Evolutionary conservation across 1,139 yeast species (phyloP).

Genomic region (Kurtzmaniella quercitrusa): DNA sequence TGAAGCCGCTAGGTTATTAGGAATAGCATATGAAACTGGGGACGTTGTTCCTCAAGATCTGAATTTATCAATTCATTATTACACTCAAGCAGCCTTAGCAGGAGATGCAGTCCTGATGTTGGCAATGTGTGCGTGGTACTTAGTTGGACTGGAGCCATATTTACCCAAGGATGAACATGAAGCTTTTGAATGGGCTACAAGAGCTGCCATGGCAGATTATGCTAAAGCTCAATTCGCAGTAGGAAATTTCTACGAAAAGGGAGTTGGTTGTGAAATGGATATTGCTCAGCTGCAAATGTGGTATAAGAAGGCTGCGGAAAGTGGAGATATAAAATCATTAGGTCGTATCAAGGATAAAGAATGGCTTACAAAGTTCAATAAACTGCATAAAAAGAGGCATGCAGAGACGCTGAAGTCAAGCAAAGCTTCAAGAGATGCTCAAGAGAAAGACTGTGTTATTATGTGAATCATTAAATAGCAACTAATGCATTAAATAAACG

Average conservation of each 20-base stretch:
- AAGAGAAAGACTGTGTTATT: slow-evolving; percentile 44
- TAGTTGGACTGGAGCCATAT: slow-evolving; percentile 83
- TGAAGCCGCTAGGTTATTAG: slow-evolving; percentile 76
- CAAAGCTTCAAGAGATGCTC: slow-evolving; percentile 16
- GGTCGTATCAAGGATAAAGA: slow-evolving; percentile 33
- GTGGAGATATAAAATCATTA: slow-evolving; percentile 67
- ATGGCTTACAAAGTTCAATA: slow-evolving; percentile 26
- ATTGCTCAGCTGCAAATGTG: slow-evolving; percentile 59
- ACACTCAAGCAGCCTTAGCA: slow-evolving; percentile 83
- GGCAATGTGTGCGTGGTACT: slow-evolving; percentile 95
- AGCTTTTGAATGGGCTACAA: slow-evolving; percentile 91
- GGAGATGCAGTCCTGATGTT: slow-evolving; percentile 91
- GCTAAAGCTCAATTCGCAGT: slow-evolving; percentile 86
- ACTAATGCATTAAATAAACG: not conserved
- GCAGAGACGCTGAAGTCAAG: slow-evolving; percentile 1
- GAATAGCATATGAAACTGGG: slow-evolving; percentile 83
- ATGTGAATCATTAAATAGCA: slow-evolving; percentile 18
- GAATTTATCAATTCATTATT: slow-evolving; percentile 84
- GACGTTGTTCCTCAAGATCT: slow-evolving; percentile 77
- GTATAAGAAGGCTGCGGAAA: slow-evolving; percentile 72
- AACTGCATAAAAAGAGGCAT: slow-evolving; percentile 24
- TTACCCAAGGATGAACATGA: slow-evolving; percentile 76
- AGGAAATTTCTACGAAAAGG: slow-evolving; percentile 81
- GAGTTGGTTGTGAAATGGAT: slow-evolving; percentile 76
- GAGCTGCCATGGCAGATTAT: slow-evolving; percentile 72